Base-by-base conservation (phyloP, 495 filamentous ascomycete species). In the Annulohypoxylon maeteangense region DNA sequence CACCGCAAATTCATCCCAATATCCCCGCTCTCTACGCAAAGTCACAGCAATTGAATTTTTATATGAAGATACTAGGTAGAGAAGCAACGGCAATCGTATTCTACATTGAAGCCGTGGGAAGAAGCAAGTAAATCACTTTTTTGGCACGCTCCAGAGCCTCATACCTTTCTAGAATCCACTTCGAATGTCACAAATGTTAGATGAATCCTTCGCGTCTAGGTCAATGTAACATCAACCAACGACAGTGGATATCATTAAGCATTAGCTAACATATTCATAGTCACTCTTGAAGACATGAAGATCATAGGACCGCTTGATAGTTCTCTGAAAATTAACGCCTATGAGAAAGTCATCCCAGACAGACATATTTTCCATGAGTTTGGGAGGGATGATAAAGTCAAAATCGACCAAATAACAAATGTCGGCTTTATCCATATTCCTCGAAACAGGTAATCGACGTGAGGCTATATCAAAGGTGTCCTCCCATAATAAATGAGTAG, bases 1-100 rank as follows among this genome's bases (percentile, higher is more conserved):
- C 38, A 56, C 40, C 22, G 25, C 62, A 57, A 31, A 32, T 55
- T 36, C 50, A 32, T 29, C 27, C 18, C 29, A 47, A 20, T 40
- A 23, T 58, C 54, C 32, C 31, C 7, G 23, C 29, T 44, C 57
- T 58, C 29, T 53, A 57, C 56, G 53, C 36, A 57, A 65, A 57
- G 16, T 32, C 22, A 12, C 14, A 7, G 23, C 44, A 55, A 23
- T n/a, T 50, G 29, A 34, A 31, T 23, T 11, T 54, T 1, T 18
- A 22, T 36, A 11, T 29, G 23, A 48, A 38, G n/a, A n/a, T n/a
- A n/a, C n/a, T n/a, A n/a, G 27, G 34, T 20, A 54, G 7, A 10
- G 18, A 4, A 25, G 34, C 22, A 55, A 34, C 11, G 29, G 31
- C 40, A 44, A 40, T 27, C 27, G 45, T 23, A n/a, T 29, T 7